phyloP scores from a whole-genome alignment of 2,329 filamentous ascomycete genomes.

The Fusarium sp. region DNA sequence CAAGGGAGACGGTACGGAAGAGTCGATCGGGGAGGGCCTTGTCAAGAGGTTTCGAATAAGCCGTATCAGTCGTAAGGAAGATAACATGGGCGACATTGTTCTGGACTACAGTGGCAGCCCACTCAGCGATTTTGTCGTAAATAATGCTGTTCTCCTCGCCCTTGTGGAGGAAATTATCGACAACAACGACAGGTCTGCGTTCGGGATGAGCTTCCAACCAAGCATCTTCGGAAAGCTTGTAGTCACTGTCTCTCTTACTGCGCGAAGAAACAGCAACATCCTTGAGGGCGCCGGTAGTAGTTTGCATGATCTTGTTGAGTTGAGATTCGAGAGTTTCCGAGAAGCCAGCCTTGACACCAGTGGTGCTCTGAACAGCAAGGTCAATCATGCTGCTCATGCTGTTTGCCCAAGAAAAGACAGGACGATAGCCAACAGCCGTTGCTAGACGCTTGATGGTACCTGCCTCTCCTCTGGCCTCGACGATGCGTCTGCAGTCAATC shows the following conservation, averaged over 20 bases:
- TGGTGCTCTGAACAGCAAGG: conserved; percentile 91
- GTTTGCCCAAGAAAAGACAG: conserved; percentile 97
- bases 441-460: conserved; percentile 86
- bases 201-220: conserved; percentile 93
- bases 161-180: conserved; percentile 92
- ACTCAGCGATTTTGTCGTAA: conserved; percentile 86
- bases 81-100: conserved; percentile 93
- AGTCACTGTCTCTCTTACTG: conserved; percentile 78
- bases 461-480: conserved; percentile 89
- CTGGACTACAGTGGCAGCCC: conserved; percentile 86
- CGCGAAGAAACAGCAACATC: conserved; percentile 77
- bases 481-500: conserved; percentile 92
- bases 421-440: conserved; percentile 85
- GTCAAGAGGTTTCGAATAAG: conserved; percentile 86
- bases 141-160: conserved; percentile 71
- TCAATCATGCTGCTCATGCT: conserved; percentile 93
- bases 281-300: conserved; percentile 81
- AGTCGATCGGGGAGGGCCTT: conserved; percentile 91
- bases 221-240: conserved; percentile 80
- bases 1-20: conserved; percentile 85
- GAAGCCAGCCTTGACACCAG: conserved; percentile 93
- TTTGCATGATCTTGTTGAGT: conserved; percentile 88
- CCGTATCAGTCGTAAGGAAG: conserved; percentile 90
- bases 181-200: conserved; percentile 81
- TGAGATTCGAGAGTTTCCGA: conserved; percentile 93